Evolutionary conservation across 106 monocot genomes (phyloP), one percentile per base, ranked within the genome.

Genomic region (Acanthochlamys bracteata): DNA sequence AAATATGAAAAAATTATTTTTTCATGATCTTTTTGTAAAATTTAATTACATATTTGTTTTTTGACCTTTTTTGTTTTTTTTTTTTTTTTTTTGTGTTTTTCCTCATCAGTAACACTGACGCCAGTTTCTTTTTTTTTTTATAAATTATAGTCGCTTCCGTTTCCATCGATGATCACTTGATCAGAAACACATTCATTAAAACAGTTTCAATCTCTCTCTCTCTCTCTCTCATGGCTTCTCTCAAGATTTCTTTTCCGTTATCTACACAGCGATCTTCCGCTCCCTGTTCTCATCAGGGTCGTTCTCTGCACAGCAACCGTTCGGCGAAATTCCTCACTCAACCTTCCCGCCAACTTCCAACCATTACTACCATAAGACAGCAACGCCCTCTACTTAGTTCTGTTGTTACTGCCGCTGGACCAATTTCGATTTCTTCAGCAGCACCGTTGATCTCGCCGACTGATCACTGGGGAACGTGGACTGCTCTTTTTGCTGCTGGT

Each of bases 401-500:
- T 33, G 33, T 6, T 33, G 33, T 33, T 17, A 9, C 10, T 17
- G 17, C 49, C 4, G 17, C 17, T 17, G 17, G 17, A 14, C 17
- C 49, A 49, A 2, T 49, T 17, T 17, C 49, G 15, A 2, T 17
- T 17, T 49, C 49, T 49, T 12, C 49, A 14, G 39, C 68, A 9
- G 53, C 82, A n/a, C 70, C 79, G 17, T 26, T 85, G 40, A 78
- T 85, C 72, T 66, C 68, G 60, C 71, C 80, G 41, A 17, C 41
- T 24, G 85, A 85, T 68, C 77, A 78, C 47, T 81, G 80, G 85
- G 80, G 78, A 42, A 71, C 66, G 7, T 78, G 80, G 80, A 68
- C 85, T 15, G 56, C 67, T 41, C 77, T 85, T 71, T 64, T 81
- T 53, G 70, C 78, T 65, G 65, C 75, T 55, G 80, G 65, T 20